Conservation (phyloP, 148 eudicot genomes). For the Diospyros lotus region DNA sequence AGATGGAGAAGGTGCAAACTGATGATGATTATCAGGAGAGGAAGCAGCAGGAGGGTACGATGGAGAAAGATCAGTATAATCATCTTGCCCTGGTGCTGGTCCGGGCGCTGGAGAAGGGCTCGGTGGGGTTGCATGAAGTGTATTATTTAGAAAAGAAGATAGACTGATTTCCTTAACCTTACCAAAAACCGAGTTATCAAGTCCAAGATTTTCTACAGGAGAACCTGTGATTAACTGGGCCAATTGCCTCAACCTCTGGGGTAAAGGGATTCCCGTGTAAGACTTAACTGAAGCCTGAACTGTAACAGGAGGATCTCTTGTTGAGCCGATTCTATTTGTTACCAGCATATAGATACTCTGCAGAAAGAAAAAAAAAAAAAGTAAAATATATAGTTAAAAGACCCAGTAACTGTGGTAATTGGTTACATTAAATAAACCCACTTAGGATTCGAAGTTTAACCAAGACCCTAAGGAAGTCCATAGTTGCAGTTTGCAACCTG, state of each 20-base stretch:
- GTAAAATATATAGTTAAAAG: not conserved
- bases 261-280: slow-evolving; percentile 28
- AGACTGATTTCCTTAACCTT: slow-evolving; percentile 53
- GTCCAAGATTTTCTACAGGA: slow-evolving; percentile 48
- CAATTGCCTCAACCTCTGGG: slow-evolving; percentile 56
- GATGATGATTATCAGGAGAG: slow-evolving; percentile 10
- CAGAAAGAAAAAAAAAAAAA: slow-evolving; percentile 3
- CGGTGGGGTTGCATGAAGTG: slow-evolving; percentile 34
- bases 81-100: slow-evolving; percentile 28
- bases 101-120: slow-evolving; percentile 42
- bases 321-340: slow-evolving; percentile 49
- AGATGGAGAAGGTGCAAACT: slow-evolving; percentile 17
- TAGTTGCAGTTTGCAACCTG: not conserved
- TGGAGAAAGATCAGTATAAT: not conserved
- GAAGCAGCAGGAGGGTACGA: slow-evolving; percentile 14
- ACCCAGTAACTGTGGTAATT: not conserved
- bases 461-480: too few relatives aligned
- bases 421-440: too few relatives aligned
- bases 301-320: slow-evolving; percentile 42
- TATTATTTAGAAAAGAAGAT: slow-evolving; percentile 38
- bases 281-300: slow-evolving; percentile 52
- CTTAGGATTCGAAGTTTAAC: too few relatives aligned
- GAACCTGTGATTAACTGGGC: slow-evolving; percentile 46
- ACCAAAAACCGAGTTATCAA: slow-evolving; percentile 56
- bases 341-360: slow-evolving; percentile 54